phyloP scores from a whole-genome alignment of 2,329 filamentous ascomycete genomes.

The Cladosporium sp. region DNA sequence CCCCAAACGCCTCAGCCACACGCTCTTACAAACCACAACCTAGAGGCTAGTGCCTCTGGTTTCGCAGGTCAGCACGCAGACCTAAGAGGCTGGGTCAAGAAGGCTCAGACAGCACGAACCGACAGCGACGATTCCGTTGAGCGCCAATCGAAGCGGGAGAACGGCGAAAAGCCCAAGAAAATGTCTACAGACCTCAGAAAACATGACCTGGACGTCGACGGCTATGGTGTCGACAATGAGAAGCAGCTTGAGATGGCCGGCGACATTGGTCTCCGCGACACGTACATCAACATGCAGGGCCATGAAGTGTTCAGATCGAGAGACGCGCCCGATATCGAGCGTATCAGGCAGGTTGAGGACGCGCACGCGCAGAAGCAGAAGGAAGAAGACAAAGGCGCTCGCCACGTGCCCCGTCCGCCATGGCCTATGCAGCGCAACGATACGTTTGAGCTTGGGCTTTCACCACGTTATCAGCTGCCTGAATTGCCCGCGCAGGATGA shows the following conservation, averaged over 20 bases:
- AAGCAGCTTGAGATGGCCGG: constrained; percentile 34
- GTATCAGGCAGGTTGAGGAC: constrained; percentile 31
- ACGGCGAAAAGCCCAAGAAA: constrained; percentile 11
- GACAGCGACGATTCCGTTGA: constrained; percentile 6
- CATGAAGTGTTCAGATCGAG: constrained; percentile 68
- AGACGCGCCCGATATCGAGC: constrained; percentile 60
- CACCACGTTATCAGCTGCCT: constrained; percentile 65
- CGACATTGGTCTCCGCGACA: constrained; percentile 34
- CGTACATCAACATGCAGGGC: constrained; percentile 54
- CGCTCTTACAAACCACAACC: constrained; percentile 23
- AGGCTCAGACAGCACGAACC: neutral
- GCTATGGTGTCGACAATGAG: constrained; percentile 74
- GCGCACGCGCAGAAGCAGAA: constrained; percentile 12
- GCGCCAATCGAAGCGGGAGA: neutral
- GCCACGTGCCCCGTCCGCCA: constrained; percentile 26
- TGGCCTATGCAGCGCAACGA: constrained; percentile 48
- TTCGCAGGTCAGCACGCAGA: constrained; percentile 15
- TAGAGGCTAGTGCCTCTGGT: constrained; percentile 15
- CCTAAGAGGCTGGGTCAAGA: constrained; percentile 16
- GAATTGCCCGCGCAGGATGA: constrained; percentile 69
- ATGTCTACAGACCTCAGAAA: constrained; percentile 20
- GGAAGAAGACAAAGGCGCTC: constrained; percentile 29
- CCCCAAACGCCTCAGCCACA: constrained; percentile 27
- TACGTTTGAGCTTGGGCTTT: constrained; percentile 64
- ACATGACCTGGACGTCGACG: constrained; percentile 72